Evolutionary conservation across 352 stramenopile genomes (phyloP).

Genomic region (Phytopythium ostracodes): DNA sequence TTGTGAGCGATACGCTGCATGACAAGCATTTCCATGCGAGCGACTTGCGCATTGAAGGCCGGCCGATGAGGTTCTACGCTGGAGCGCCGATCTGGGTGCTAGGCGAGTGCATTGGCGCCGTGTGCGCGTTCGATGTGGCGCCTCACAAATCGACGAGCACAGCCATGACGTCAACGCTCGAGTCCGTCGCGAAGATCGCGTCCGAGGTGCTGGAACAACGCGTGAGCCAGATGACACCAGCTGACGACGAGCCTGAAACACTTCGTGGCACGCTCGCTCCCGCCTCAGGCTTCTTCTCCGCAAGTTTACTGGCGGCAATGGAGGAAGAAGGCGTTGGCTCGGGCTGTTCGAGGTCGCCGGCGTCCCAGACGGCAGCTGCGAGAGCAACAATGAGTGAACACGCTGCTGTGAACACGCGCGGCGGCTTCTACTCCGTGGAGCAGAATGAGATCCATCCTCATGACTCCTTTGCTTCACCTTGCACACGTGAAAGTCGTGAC

Average conservation of each 20-base stretch:
- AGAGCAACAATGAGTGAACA: neutral
- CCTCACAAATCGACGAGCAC: constrained; percentile 44
- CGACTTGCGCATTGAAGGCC: constrained; percentile 32
- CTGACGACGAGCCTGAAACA: neutral
- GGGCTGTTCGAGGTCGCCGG: neutral
- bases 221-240: constrained; percentile 11
- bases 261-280: constrained; percentile 1
- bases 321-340: constrained; percentile 1
- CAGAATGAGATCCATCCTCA: neutral
- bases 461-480: neutral
- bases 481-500: neutral
- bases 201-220: constrained; percentile 79
- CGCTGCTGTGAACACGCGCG: neutral
- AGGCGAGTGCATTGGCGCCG: constrained; percentile 57
- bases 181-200: constrained; percentile 76
- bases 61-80: constrained; percentile 61
- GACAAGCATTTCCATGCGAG: constrained; percentile 71
- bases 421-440: neutral
- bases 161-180: constrained; percentile 64
- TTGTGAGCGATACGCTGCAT: constrained; percentile 56
- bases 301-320: constrained; percentile 3
- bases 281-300: neutral
- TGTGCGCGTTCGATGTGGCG: constrained; percentile 56
- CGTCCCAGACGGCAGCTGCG: neutral
- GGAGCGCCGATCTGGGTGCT: constrained; percentile 52